Conservation (phyloP, 192 early-diverging fungal species). For the Ambispora gerdemannii region DNA sequence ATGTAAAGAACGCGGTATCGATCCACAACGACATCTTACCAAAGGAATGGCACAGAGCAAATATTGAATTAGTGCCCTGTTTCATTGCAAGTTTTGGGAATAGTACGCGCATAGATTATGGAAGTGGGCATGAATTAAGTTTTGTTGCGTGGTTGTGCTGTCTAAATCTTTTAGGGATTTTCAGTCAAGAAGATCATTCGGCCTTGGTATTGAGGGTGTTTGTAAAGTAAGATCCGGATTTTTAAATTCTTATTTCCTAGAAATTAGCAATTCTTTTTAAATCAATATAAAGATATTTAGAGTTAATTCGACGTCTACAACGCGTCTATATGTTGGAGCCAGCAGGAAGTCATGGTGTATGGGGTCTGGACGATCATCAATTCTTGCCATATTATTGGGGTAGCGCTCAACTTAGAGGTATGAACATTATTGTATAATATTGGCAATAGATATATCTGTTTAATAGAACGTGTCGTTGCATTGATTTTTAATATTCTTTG, state of each 20-base stretch:
- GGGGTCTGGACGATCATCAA: slow-evolving; percentile 97
- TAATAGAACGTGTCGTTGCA: background rate
- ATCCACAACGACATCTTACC: slow-evolving; percentile 42
- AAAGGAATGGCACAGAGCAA: slow-evolving; percentile 42
- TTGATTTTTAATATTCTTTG: no score
- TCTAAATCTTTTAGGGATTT: slow-evolving; percentile 64
- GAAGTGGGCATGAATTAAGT: slow-evolving; percentile 91
- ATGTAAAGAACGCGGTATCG: slow-evolving; percentile 32
- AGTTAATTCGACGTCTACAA: slow-evolving; percentile 78
- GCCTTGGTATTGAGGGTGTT: slow-evolving; percentile 76
- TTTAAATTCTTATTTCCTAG: background rate
- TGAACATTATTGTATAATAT: background rate
- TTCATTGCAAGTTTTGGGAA: slow-evolving; percentile 80
- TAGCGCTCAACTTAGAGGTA: slow-evolving; percentile 79
- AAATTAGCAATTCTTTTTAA: slow-evolving; percentile 12
- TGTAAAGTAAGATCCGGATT: slow-evolving; percentile 40
- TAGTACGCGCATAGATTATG: slow-evolving; percentile 91
- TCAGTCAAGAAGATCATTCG: slow-evolving; percentile 61
- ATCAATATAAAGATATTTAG: slow-evolving; percentile 59
- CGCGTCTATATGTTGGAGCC: slow-evolving; percentile 85
- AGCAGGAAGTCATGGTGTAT: slow-evolving; percentile 95
- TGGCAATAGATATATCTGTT: background rate
- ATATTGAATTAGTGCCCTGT: slow-evolving; percentile 73
- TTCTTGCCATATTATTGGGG: slow-evolving; percentile 95
- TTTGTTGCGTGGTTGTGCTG: slow-evolving; percentile 85